Evolutionary conservation across 1,284 basidiomycete genomes (phyloP), one percentile per base, ranked within the genome.

Genomic region (Cryptococcus sp.): DNA sequence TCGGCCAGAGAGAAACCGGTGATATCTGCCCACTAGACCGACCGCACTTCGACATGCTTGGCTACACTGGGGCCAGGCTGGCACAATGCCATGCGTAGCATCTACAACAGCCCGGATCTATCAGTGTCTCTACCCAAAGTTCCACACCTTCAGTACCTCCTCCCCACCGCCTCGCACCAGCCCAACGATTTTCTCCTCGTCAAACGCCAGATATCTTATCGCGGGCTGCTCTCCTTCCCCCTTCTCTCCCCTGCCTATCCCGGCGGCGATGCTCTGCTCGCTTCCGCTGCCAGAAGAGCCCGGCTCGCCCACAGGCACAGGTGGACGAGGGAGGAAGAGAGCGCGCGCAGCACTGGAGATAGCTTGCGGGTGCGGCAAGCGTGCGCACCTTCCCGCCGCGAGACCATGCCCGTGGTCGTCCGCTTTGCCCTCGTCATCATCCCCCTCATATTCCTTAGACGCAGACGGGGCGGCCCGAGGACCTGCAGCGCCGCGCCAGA

Each of bases 121-220:
- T n/a, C n/a, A n/a, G n/a, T n/a, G n/a, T n/a, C 18, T 12, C 37
- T 50, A 50, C 21, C 37, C 48, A 50, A 76, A 75, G 24, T 59
- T 71, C 75, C 75, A 77, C 0, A 77, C 70, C 18, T 67, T 67
- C 67, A 69, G 66, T 3, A 61, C 57, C 15, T 68, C 70, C 16
- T 56, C 60, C 18, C 44, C 56, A 16, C 13, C 46, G 12, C 50
- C 42, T n/a, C 55, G 54, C 3, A 75, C 66, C 1, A 77, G 55
- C 1, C 75, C 73, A 0, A 76, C 76, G 40, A 78, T 77, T 61
- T 71, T 75, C 64, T 77, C 71, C 60, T 78, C 74, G 43, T 78
- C 75, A 55, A 78, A 76, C 1, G 70, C 70, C 21, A 78, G 54
- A 39, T 74, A 67, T 11, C 64, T 59, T 8, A 77, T 69, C 0